Percentiles rank a stretch among this genome's conserved stretches.
Conservation (phyloP, 2,329 filamentous ascomycete genomes). For the Microdochium paspali region DNA sequence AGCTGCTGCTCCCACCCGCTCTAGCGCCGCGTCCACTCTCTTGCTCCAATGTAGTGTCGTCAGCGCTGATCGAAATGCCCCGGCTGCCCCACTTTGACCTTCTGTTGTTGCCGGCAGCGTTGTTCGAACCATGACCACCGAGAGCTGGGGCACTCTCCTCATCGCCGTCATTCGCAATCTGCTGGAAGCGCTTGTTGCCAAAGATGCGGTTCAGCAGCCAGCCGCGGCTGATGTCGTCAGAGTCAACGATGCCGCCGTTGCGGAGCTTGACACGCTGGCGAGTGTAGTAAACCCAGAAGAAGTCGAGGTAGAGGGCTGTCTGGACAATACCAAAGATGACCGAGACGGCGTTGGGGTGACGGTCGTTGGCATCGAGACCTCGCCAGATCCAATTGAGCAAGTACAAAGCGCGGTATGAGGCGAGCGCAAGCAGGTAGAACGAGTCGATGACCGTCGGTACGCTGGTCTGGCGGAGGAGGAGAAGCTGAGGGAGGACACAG, state of each 20-base stretch:
- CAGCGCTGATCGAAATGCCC: conserved; percentile 58
- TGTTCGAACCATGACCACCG: conserved; percentile 16
- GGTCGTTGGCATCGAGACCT: conserved; percentile 46
- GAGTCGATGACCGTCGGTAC: conserved; percentile 94
- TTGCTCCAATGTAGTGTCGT: conserved; percentile 46
- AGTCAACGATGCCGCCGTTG: conserved; percentile 78
- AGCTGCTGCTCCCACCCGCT: conserved; percentile 33
- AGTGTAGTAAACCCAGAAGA: conserved; percentile 94
- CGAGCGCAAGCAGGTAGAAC: conserved; percentile 85
- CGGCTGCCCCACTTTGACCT: conserved; percentile 53
- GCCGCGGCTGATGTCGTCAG: conserved; percentile 75
- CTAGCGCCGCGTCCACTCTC: conserved; percentile 26
- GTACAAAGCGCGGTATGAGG: conserved; percentile 82
- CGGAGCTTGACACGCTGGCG: conserved; percentile 90
- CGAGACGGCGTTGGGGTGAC: conserved; percentile 58
- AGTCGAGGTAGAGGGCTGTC: conserved; percentile 84
- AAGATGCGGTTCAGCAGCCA: conserved; percentile 78
- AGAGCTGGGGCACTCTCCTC: conserved; percentile 49
- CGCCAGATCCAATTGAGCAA: conserved; percentile 84
- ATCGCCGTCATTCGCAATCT: conserved; percentile 44
- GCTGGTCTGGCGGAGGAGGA: conserved; percentile 87
- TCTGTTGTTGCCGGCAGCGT: conserved; percentile 13
- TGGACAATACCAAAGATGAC: conserved; percentile 84
- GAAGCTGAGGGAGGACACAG: conserved; percentile 81
- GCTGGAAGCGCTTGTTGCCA: conserved; percentile 43